phyloP scores from a whole-genome alignment of 208 protist species.

The Trichomonas tenax region DNA sequence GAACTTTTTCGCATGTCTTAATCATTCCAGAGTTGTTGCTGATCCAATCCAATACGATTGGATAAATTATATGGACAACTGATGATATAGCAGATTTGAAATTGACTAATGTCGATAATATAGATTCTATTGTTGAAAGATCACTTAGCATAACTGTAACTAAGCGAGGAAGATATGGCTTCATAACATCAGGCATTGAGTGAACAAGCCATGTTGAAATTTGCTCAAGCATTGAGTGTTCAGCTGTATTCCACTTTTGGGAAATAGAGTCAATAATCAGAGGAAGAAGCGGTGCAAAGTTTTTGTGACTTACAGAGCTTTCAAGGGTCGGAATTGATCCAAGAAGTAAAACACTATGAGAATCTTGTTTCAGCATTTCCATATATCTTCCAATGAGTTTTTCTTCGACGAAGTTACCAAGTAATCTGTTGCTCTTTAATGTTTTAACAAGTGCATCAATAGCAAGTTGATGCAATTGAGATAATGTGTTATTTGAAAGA shows the following conservation, averaged over 20 bases:
- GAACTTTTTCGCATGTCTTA: neutral
- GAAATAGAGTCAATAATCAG: neutral
- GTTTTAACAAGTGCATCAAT: neutral
- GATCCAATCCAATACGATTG: neutral
- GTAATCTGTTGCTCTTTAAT: neutral
- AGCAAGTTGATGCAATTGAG: neutral
- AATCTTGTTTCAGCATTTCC: neutral
- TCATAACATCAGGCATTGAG: neutral
- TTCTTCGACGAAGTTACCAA: neutral
- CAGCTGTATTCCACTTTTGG: neutral
- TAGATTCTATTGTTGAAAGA: neutral
- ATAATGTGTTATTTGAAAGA: neutral
- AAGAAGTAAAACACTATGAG: neutral
- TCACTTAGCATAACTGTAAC: neutral
- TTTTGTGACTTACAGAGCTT: neutral
- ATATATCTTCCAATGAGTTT: neutral
- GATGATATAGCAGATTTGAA: neutral
- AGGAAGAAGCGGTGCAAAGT: neutral
- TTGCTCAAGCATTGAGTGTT: neutral
- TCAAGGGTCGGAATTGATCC: neutral
- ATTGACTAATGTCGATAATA: neutral
- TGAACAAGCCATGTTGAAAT: neutral
- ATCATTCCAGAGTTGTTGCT: neutral
- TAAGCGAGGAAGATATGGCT: neutral
- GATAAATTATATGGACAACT: neutral